Evolutionary conservation across 306 rosid species (phyloP).

Genomic region (Mucuna pruriens): DNA sequence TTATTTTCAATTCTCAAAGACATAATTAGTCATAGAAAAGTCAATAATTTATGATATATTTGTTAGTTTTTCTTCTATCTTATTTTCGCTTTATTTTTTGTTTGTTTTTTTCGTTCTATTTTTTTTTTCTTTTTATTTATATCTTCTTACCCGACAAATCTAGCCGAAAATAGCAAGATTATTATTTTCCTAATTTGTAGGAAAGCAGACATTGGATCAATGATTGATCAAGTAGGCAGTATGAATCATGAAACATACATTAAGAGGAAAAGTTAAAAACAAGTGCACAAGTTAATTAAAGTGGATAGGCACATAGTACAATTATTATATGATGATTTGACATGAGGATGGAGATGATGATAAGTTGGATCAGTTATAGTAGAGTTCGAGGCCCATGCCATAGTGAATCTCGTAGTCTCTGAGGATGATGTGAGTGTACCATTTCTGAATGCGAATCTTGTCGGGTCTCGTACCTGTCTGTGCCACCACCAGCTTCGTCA

Average conservation of each 20-base stretch:
- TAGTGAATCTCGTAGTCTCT: slow-evolving; percentile 80
- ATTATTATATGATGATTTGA: too few relatives aligned
- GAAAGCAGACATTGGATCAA: background rate
- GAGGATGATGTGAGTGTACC: slow-evolving; percentile 85
- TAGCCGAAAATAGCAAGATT: too few relatives aligned
- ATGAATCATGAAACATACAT: background rate
- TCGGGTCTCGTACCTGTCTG: slow-evolving; percentile 84
- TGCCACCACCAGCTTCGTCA: slow-evolving; percentile 91
- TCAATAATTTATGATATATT: too few relatives aligned
- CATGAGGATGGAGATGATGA: too few relatives aligned
- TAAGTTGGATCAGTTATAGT: slow-evolving; percentile 68
- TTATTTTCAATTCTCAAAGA: too few relatives aligned
- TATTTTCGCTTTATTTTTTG: too few relatives aligned
- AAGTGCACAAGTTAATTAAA: too few relatives aligned
- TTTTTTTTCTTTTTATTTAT: background rate
- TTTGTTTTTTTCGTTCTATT: background rate
- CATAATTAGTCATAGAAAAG: too few relatives aligned
- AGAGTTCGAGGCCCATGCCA: slow-evolving; percentile 90
- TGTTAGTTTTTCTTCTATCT: too few relatives aligned
- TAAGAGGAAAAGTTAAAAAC: too few relatives aligned
- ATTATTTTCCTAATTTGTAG: background rate
- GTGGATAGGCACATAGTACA: background rate
- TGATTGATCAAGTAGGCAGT: background rate
- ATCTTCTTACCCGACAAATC: background rate
- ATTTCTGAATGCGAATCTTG: slow-evolving; percentile 79